Percentiles rank a stretch among this genome's conserved stretches.
These are phyloP conservation scores for Barnettozyma californica DNA, from an alignment of 805 yeast species.

Conservation along the genomic window DNA sequence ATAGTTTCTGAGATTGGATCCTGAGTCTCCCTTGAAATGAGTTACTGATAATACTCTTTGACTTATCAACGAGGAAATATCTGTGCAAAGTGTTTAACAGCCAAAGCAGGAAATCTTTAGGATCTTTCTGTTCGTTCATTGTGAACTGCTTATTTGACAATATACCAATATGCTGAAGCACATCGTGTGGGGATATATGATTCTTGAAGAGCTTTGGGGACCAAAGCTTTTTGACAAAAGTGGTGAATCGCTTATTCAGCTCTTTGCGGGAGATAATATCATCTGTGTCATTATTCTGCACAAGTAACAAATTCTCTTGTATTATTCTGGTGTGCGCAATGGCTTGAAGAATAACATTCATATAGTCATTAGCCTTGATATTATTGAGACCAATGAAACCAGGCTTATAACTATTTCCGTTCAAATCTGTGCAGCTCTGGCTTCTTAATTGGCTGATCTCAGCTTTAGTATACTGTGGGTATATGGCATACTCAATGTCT, in stretches of 20 bases:
- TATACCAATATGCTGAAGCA: constrained; percentile 44
- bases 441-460: constrained; percentile 30
- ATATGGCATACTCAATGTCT: constrained; percentile 47
- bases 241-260: constrained; percentile 39
- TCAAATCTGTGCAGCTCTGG: constrained; percentile 35
- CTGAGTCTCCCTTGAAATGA: constrained; percentile 51
- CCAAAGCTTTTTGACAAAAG: constrained; percentile 58
- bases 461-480: constrained; percentile 42
- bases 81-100: constrained; percentile 42
- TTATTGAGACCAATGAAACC: constrained; percentile 67
- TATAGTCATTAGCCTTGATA: constrained; percentile 44
- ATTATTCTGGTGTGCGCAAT: constrained; percentile 49
- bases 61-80: constrained; percentile 16
- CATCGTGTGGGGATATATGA: constrained; percentile 65
- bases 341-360: constrained; percentile 52
- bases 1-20: constrained; percentile 27
- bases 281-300: constrained; percentile 6
- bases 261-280: constrained; percentile 23
- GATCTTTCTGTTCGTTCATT: constrained; percentile 38
- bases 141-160: constrained; percentile 40
- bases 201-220: constrained; percentile 49
- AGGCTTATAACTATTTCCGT: constrained; percentile 42
- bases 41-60: constrained; percentile 26
- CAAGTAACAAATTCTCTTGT: constrained; percentile 40
- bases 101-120: constrained; percentile 58